Evolutionary conservation across 495 filamentous ascomycete species (phyloP), one percentile per base, ranked within the genome.

Genomic region (Podospora pseudopauciseta): DNA sequence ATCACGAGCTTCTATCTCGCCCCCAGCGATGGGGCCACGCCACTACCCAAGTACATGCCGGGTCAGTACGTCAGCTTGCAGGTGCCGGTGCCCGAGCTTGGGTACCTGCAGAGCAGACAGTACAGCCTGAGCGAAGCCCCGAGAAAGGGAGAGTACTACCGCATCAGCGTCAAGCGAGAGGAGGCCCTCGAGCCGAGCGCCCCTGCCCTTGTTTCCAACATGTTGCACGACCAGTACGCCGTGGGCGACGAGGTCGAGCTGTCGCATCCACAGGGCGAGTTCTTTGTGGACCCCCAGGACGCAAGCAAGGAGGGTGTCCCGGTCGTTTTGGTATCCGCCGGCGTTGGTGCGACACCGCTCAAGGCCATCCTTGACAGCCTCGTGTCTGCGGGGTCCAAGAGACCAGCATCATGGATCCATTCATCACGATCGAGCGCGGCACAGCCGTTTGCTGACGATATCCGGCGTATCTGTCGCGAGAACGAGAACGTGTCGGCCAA

Each of bases 31-130:
- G 85, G 81, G 59, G 34, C 0, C 1, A 71, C 81, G 65, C 77
- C 84, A n/a, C 79, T 92, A 63, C 89, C 90, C 0, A 19, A 68
- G 0, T 92, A 84, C 80, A 78, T 82, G 60, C 89, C 90, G 0
- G 90, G 90, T 64, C 90, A 92, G 76, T 93, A 91, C 74, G 81
- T 92, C 74, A 87, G 85, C 44, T 70, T 92, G 66, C 83, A 85
- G 71, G 69, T 87, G 13, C 74, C 76, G 58, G 86, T 91, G 0
- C 86, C 86, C 0, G 78, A 84, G 44, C 80, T 91, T 44, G 80
- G 84, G 53, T 82, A 87, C 73, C 72, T 78, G 23, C 90, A 93
- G 77, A 84, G 86, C 65, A 79, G 90, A 63, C 89, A 92, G 80
- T 93, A 92, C 78, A 89, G 86, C 54, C 83, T 93, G 63, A 88